Base-by-base conservation (phyloP, 306 rosid genomes). In the Neltuma alba region DNA sequence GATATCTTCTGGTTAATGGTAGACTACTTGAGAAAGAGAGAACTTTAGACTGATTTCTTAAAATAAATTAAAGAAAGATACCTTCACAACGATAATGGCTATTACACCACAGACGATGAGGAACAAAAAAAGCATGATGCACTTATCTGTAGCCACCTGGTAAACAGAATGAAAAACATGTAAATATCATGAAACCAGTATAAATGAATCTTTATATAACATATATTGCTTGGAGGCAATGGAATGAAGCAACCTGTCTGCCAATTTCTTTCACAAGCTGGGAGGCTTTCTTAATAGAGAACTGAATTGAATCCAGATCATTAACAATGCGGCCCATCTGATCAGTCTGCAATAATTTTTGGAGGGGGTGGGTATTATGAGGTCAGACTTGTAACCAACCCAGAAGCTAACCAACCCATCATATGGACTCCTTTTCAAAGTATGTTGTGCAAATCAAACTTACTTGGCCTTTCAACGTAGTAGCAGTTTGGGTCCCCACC, bases 211-310 rank as follows among this genome's bases (percentile, higher is more conserved):
- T 25, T 61, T 63, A 11, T 41, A 25, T 25, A 68, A 25, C 23
- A 25, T 25, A 41, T 21, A 38, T 23, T 50, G 76, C 74, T 52
- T 23, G 7, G 38, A 69, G 64, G 71, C 47, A 31, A 55, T 20
- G 20, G 73, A 65, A 25, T 45, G 33, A 62, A 83, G 86, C 65
- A 50, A 94, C 99, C 99, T 93, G 98, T 83, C 99, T 91, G 63
- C 99, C 99, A 50, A 96, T 96, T 91, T 96, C 99, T 82, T 93
- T 96, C 71, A 96, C 99, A 62, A 96, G 99, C 83, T 96, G 98
- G 73, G 99, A 90, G 61, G 99, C 99, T 77, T 96, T 96, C 89
- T 91, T 96, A 75, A 96, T 93, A 75, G 99, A 96, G 87, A 96
- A 96, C 81, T 96, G 94, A 83, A 96, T 96, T 57, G 99, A 91